Evolutionary conservation across 2,329 filamentous ascomycete species (phyloP).

Genomic region (Penicillium oxalicum): DNA sequence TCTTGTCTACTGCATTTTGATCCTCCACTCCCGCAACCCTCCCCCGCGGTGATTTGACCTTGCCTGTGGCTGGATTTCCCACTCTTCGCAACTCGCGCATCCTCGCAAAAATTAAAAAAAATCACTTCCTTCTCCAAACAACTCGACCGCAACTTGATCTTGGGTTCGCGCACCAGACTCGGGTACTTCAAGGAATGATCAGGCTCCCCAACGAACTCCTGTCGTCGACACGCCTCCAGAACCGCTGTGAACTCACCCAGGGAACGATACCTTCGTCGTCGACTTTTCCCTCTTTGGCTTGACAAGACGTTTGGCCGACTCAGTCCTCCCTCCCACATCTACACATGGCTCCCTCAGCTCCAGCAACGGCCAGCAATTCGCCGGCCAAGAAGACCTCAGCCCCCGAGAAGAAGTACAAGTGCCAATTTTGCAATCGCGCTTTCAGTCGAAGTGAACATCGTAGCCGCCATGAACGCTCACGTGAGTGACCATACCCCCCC

Average conservation of each 20-base stretch:
- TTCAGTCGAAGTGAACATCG: constrained; percentile 97
- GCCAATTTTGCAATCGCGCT: constrained; percentile 94
- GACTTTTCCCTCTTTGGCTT: constrained; percentile 20
- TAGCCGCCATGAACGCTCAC: constrained; percentile 92
- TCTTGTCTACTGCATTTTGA: constrained; percentile 2
- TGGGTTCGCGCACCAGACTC: constrained; percentile 10
- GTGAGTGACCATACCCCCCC: constrained; percentile 57
- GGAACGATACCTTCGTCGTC: constrained; percentile 33
- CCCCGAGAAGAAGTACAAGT: constrained; percentile 98
- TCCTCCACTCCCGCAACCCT: constrained; percentile 3
- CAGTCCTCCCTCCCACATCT: constrained; percentile 1
- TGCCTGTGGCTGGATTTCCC: constrained; percentile 38
- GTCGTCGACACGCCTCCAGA: constrained; percentile 39
- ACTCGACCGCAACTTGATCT: constrained; percentile 7
- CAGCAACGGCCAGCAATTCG: constrained; percentile 62
- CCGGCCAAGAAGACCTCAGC: constrained; percentile 76
- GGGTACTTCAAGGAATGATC: constrained; percentile 40
- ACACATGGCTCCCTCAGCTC: constrained; percentile 44
- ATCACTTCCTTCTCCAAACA: constrained; percentile 2
- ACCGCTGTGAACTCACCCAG: constrained; percentile 39
- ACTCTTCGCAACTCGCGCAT: constrained; percentile 11
- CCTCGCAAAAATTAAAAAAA: neutral
- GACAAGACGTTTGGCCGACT: constrained; percentile 18
- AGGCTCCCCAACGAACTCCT: constrained; percentile 36
- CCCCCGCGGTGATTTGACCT: constrained; percentile 14